A percentile compares a stretch with the other conserved stretches of the same genome.
Conservation (phyloP, 768 basidiomycete species). For the Phylloporus sp. region DNA sequence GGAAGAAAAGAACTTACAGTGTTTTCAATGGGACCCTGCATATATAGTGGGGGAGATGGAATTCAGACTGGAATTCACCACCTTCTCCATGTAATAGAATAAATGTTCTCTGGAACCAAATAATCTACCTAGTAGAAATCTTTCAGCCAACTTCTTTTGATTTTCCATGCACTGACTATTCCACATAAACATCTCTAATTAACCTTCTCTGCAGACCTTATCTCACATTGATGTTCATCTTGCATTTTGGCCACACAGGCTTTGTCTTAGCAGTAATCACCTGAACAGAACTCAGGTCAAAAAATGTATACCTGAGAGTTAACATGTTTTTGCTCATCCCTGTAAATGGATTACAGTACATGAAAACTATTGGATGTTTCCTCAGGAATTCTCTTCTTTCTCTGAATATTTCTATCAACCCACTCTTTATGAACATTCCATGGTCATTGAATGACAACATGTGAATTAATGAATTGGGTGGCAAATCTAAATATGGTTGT, state of each 20-base stretch:
- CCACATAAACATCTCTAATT: not conserved
- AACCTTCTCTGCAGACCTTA: not conserved
- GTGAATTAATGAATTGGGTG: not conserved
- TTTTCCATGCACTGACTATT: not conserved
- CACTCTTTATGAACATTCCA: not conserved
- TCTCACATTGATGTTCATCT: not conserved
- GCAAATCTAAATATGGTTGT: not conserved
- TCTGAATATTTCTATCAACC: not conserved
- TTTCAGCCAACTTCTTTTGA: not conserved
- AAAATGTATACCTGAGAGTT: too few relatives aligned
- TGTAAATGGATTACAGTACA: not conserved
- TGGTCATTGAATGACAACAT: not conserved
- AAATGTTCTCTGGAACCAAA: not conserved
- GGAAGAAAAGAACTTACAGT: too few relatives aligned
- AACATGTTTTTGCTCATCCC: not conserved
- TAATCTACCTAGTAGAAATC: not conserved
- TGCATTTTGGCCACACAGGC: not conserved
- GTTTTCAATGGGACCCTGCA: too few relatives aligned
- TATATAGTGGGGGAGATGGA: too few relatives aligned
- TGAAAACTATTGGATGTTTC: not conserved
- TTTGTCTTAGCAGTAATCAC: not conserved
- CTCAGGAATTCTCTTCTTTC: not conserved
- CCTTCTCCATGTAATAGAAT: not conserved
- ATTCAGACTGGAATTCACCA: too few relatives aligned
- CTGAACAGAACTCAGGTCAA: too few relatives aligned